phyloP scores from a whole-genome alignment of 768 basidiomycete species.

The Gloeopeniophorella convolvens region DNA sequence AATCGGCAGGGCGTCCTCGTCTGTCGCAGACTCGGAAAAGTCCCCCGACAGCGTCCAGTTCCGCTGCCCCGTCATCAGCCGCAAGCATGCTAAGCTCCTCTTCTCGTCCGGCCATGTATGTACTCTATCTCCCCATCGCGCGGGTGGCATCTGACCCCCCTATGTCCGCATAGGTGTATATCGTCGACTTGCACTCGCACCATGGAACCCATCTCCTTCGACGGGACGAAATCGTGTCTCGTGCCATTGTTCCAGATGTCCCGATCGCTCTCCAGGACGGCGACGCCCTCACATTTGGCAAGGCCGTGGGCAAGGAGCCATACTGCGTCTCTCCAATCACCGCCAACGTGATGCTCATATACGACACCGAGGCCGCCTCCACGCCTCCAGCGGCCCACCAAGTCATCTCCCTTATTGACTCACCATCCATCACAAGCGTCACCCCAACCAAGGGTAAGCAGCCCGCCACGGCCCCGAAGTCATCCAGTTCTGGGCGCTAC shows the following conservation, averaged over 20 bases:
- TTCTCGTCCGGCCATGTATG: constrained; percentile 67
- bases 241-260: constrained; percentile 45
- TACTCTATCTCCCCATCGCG: not conserved
- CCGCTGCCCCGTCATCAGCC: constrained; percentile 71
- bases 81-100: constrained; percentile 70
- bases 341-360: constrained; percentile 51
- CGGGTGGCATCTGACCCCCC: constrained; percentile 2
- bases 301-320: constrained; percentile 58
- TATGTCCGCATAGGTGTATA: constrained; percentile 45
- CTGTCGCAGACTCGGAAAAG: constrained; percentile 35
- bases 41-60: constrained; percentile 53
- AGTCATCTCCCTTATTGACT: constrained; percentile 12
- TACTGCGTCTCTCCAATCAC: constrained; percentile 58
- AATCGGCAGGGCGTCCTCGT: constrained; percentile 62
- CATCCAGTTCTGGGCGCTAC: constrained; percentile 51
- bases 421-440: constrained; percentile 1
- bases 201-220: constrained; percentile 69
- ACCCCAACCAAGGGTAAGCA: constrained; percentile 24
- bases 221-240: constrained; percentile 42
- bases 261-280: constrained; percentile 56
- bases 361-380: constrained; percentile 23
- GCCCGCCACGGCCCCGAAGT: constrained; percentile 25
- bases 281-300: constrained; percentile 72
- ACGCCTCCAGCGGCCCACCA: not conserved
- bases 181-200: constrained; percentile 67